A percentile compares a stretch with the other conserved stretches of the same genome.
These are phyloP conservation scores for Candida sithepensis DNA, from an alignment of 805 yeast species.

Conservation along the genomic window DNA sequence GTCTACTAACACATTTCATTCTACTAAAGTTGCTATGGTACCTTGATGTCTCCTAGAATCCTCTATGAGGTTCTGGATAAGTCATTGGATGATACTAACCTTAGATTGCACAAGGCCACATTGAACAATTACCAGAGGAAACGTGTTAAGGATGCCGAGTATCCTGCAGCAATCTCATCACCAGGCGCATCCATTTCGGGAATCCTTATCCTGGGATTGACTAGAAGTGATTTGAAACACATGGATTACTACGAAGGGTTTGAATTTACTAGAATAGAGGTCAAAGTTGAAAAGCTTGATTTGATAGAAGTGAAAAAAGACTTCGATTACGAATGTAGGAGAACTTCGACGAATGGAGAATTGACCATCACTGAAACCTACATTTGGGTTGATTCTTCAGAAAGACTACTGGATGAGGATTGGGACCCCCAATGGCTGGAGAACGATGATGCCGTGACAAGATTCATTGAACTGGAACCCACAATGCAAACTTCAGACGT, in stretches of 20 bases:
- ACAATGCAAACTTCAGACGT: neutral
- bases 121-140: constrained; percentile 10
- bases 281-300: constrained; percentile 3
- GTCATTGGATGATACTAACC: constrained; percentile 1
- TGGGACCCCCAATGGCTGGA: neutral
- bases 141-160: constrained; percentile 11
- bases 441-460: neutral
- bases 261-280: constrained; percentile 7
- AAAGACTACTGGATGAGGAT: constrained; percentile 3
- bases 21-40: constrained; percentile 15
- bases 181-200: constrained; percentile 6
- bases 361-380: constrained; percentile 3
- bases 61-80: constrained; percentile 12
- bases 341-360: neutral
- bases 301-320: neutral
- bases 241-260: constrained; percentile 21
- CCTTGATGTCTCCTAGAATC: constrained; percentile 10
- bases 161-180: constrained; percentile 13
- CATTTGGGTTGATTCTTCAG: constrained; percentile 12
- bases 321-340: neutral
- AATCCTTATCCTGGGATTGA: constrained; percentile 10
- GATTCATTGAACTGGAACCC: neutral
- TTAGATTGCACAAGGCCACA: constrained; percentile 10
- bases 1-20: neutral
- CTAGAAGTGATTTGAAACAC: constrained; percentile 10